These are phyloP conservation scores for Potentilla sterilis DNA, from an alignment of 306 rosid genomes.

Conservation along the genomic window DNA sequence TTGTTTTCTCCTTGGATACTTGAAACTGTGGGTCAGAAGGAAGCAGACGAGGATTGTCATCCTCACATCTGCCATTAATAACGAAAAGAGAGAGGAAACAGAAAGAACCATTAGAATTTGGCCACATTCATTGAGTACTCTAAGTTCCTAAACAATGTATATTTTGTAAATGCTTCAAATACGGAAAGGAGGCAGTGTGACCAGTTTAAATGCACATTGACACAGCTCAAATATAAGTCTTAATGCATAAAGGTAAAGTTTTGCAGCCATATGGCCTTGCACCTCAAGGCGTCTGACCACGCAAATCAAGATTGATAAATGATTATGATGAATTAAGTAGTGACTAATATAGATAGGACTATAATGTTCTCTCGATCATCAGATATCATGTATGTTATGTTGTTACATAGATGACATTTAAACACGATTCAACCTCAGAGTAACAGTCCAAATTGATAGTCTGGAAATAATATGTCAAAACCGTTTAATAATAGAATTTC, in stretches of 20 bases:
- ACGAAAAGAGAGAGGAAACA: background rate
- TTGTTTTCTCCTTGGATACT: conserved; percentile 25
- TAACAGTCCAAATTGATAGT: background rate
- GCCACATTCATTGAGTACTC: background rate
- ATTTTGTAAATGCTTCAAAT: background rate
- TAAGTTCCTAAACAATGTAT: background rate
- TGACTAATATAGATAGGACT: background rate
- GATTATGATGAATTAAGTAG: background rate
- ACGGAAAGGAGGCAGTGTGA: background rate
- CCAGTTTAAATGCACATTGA: background rate
- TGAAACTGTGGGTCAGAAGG: background rate
- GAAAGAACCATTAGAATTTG: background rate
- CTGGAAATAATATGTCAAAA: background rate
- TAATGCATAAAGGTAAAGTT: background rate
- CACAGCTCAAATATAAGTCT: background rate
- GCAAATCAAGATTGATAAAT: background rate
- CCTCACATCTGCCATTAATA: background rate
- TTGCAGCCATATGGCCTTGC: background rate
- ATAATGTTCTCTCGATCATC: background rate
- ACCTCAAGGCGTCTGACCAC: background rate
- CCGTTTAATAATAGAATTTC: background rate
- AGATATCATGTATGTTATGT: background rate
- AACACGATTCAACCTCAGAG: background rate
- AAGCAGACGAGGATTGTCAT: background rate
- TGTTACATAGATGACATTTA: background rate